Evolutionary conservation across 148 eudicot species (phyloP).

Genomic region (Salicornia ramosissima): DNA sequence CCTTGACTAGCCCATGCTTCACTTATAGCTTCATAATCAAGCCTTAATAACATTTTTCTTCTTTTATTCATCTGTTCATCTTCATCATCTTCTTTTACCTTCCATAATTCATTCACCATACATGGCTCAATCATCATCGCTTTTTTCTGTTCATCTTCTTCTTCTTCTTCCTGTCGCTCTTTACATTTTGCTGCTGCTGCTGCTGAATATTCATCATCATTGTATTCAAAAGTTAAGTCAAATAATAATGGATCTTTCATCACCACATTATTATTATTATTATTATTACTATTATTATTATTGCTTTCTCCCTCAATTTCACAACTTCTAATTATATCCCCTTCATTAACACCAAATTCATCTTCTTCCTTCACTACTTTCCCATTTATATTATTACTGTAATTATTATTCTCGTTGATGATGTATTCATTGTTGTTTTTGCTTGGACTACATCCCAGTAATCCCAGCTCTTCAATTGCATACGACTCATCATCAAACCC

Average conservation of each 20-base stretch:
- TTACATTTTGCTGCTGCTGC: slow-evolving; percentile 31
- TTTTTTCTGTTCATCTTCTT: slow-evolving; percentile 9
- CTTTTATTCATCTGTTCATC: slow-evolving; percentile 21
- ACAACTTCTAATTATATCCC: slow-evolving; percentile 15
- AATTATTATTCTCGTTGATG: neutral
- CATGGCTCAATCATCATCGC: slow-evolving; percentile 13
- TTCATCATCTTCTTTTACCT: slow-evolving; percentile 11
- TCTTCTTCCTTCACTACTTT: slow-evolving; percentile 46
- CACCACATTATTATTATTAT: slow-evolving; percentile 20
- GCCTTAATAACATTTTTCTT: slow-evolving; percentile 38
- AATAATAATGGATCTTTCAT: slow-evolving; percentile 51
- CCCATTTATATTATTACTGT: neutral
- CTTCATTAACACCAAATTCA: slow-evolving; percentile 10
- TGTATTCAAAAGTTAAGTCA: slow-evolving; percentile 57
- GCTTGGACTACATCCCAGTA: slow-evolving; percentile 29
- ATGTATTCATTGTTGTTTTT: neutral
- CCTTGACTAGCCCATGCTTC: slow-evolving; percentile 50
- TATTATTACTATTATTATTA: too few relatives aligned
- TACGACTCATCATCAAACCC: slow-evolving; percentile 59
- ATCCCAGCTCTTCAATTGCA: slow-evolving; percentile 63
- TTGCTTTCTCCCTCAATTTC: slow-evolving; percentile 30
- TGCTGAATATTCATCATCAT: slow-evolving; percentile 38
- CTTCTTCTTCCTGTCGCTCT: too few relatives aligned
- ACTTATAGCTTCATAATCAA: slow-evolving; percentile 60
- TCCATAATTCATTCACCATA: slow-evolving; percentile 9